Conservation (phyloP, 2,329 filamentous ascomycete genomes). For the Penicillium sp. region DNA sequence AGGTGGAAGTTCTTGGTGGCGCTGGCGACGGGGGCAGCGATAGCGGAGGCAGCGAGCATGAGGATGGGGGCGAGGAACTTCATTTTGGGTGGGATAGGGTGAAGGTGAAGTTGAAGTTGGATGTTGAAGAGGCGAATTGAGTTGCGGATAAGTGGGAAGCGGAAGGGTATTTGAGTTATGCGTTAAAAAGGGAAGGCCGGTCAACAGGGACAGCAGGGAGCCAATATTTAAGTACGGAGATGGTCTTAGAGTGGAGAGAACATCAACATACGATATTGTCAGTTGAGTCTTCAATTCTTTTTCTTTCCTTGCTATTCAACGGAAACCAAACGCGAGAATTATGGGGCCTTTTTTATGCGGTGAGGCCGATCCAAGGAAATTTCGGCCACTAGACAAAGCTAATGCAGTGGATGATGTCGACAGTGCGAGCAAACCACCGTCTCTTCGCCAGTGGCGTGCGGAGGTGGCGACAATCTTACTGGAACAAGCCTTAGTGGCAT, state of each 20-base stretch:
- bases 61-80: slow-evolving; percentile 33
- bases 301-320: not conserved
- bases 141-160: not conserved
- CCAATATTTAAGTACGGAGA: not conserved
- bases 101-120: not conserved
- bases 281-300: not conserved
- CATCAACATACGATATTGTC: not conserved
- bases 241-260: not conserved
- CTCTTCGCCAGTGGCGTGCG: not conserved
- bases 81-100: slow-evolving; percentile 22
- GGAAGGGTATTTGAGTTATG: not conserved
- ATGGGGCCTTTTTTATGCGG: not conserved
- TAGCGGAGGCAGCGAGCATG: slow-evolving; percentile 29
- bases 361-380: not conserved
- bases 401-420: slow-evolving; percentile 8
- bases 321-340: not conserved
- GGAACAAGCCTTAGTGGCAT: slow-evolving; percentile 1
- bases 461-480: slow-evolving; percentile 5
- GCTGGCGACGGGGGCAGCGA: slow-evolving; percentile 29
- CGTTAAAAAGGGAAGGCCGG: not conserved
- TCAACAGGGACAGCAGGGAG: not conserved
- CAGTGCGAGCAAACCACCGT: not conserved
- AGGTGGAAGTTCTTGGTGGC: slow-evolving; percentile 34
- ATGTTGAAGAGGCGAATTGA: not conserved
- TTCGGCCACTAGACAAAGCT: not conserved